phyloP scores from a whole-genome alignment of 805 yeast genomes.

The Ogataea neopini region DNA sequence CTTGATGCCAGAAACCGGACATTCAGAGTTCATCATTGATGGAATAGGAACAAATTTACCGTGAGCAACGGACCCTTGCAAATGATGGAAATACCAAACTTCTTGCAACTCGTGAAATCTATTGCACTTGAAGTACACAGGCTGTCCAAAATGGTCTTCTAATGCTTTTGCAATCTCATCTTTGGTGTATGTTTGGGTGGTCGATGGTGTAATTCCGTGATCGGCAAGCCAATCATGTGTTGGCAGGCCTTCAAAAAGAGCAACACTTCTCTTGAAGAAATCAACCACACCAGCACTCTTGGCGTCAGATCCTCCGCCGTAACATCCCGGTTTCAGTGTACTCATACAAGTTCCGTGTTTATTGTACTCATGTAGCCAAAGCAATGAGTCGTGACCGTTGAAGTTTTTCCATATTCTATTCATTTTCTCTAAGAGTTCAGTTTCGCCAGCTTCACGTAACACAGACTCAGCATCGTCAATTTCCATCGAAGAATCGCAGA shows the following conservation, averaged over 20 bases:
- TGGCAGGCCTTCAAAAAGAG: slow-evolving; percentile 57
- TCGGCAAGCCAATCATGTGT: slow-evolving; percentile 65
- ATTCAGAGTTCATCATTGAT: slow-evolving; percentile 53
- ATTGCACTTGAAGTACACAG: slow-evolving; percentile 65
- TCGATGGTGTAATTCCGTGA: slow-evolving; percentile 72
- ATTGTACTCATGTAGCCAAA: slow-evolving; percentile 93
- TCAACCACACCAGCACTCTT: slow-evolving; percentile 58
- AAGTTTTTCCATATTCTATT: slow-evolving; percentile 68
- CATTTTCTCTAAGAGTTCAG: slow-evolving; percentile 59
- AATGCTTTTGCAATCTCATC: slow-evolving; percentile 56
- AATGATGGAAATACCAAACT: slow-evolving; percentile 79
- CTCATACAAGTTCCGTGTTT: slow-evolving; percentile 93
- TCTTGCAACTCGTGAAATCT: slow-evolving; percentile 52
- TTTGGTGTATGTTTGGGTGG: slow-evolving; percentile 54
- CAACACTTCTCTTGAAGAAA: slow-evolving; percentile 62
- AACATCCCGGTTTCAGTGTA: slow-evolving; percentile 75
- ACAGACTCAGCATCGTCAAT: slow-evolving; percentile 51
- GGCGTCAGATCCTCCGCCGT: slow-evolving; percentile 35
- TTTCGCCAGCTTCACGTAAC: slow-evolving; percentile 47
- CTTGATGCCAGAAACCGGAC: slow-evolving; percentile 69
- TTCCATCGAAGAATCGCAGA: slow-evolving; percentile 64
- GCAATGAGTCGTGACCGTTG: slow-evolving; percentile 61
- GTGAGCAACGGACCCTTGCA: slow-evolving; percentile 68
- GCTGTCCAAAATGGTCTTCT: slow-evolving; percentile 49
- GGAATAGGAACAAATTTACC: slow-evolving; percentile 70